Evolutionary conservation across 2,329 filamentous ascomycete genomes (phyloP), one percentile per base, ranked within the genome.

Genomic region (Trichoderma pleuroti): DNA sequence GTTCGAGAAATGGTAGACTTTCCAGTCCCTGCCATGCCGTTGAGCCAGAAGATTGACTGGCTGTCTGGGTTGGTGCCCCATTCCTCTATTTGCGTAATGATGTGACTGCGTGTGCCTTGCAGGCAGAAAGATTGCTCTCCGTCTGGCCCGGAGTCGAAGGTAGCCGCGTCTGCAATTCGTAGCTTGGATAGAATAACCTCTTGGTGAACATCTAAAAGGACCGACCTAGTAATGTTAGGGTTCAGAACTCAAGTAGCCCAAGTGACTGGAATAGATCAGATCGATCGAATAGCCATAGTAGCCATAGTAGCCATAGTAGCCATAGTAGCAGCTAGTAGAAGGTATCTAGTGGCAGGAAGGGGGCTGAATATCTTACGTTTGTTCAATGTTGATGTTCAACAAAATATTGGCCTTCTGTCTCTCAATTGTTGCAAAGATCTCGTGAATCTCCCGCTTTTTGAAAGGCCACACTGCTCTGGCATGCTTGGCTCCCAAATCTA

Each of bases 1-100:
- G 79, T 81, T 0, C 77, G 79, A 5, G 78, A 76, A 9, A 83
- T 79, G 7, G 80, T 83, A 1, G 81, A 83, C 54, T 82, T 83
- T 1, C 81, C 80, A 0, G 79, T 82, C 0, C 81, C 80, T 12
- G 80, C 80, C 76, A 80, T 81, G 7, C 80, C 81, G 12, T 78
- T 78, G 0, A 83, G 74, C 81, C 78, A 82, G 61, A 82, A 80
- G 4, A 82, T 73, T 7, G 73, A 34, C 30, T 80, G 70, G 21
- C 68, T 63, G 4, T 73, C n/a, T 1, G 69, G 63, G 34, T 74
- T 57, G 1, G 72, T 63, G 14, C 73, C 73, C 81, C 79, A 82
- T 2, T 71, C 16, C 16, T 30, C 26, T 11, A 77, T 72, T 5
- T 74, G 30, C 1, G 62, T 2, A 3, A 81, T 75, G 6, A 83